Evolutionary conservation across 371 early-diverging fungal species (phyloP).

Genomic region (Fennellomyces sp.): DNA sequence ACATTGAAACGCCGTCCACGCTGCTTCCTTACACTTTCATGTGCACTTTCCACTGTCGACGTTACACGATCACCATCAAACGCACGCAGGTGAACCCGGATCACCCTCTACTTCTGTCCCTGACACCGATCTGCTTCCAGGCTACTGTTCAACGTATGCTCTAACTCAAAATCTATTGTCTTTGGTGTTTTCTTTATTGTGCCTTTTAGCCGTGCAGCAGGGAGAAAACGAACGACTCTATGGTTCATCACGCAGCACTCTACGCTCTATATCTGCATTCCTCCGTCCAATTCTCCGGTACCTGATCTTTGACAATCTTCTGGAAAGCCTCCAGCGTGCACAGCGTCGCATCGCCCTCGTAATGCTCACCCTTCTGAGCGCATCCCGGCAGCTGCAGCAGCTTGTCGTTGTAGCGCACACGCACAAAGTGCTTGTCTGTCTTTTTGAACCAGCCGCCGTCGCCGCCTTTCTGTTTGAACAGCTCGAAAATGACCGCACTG

Average conservation of each 20-base stretch:
- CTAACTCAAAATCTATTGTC: too few relatives aligned
- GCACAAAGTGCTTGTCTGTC: slow-evolving; percentile 59
- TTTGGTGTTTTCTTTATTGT: too few relatives aligned
- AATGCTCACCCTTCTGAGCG: slow-evolving; percentile 57
- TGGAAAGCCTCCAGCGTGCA: slow-evolving; percentile 79
- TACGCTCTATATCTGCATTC: slow-evolving; percentile 30
- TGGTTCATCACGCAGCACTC: neutral
- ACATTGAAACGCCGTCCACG: too few relatives aligned
- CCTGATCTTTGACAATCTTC: slow-evolving; percentile 55
- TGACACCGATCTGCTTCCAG: too few relatives aligned
- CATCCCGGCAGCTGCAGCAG: slow-evolving; percentile 66
- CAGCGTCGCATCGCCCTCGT: slow-evolving; percentile 57
- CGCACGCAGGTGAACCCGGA: too few relatives aligned
- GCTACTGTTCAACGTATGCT: too few relatives aligned
- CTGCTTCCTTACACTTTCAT: too few relatives aligned
- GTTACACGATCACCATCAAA: too few relatives aligned
- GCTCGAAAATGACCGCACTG: slow-evolving; percentile 66
- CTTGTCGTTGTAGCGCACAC: slow-evolving; percentile 72
- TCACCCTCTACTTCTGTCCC: too few relatives aligned
- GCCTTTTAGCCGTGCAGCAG: too few relatives aligned
- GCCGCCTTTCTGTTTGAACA: slow-evolving; percentile 51
- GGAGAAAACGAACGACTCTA: too few relatives aligned
- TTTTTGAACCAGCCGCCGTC: slow-evolving; percentile 1
- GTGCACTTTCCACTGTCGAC: too few relatives aligned
- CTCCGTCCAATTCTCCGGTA: slow-evolving; percentile 59